Conservation (phyloP, 176 grass and related monocot genomes). For the Olyra latifolia region DNA sequence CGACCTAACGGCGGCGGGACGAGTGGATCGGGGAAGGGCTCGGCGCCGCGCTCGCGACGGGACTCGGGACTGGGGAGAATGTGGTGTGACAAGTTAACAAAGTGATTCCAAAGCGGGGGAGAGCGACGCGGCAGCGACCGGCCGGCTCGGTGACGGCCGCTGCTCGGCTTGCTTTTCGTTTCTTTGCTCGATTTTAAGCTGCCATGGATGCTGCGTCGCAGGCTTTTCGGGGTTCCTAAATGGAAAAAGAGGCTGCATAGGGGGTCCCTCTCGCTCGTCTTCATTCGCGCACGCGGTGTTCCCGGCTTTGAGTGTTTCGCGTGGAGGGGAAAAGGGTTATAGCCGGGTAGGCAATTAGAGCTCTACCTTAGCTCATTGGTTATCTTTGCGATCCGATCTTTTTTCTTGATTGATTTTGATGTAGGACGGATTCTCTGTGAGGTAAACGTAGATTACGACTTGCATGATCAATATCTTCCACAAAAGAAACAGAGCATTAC, state of each 20-base stretch:
- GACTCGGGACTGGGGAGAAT: not conserved
- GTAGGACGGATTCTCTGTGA: not conserved
- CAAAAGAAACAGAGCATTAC: not conserved
- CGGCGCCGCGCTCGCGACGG: not conserved
- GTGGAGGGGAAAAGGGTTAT: slow-evolving; percentile 1
- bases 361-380: not conserved
- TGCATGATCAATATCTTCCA: not conserved
- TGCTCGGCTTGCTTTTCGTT: slow-evolving; percentile 5
- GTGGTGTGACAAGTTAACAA: slow-evolving; percentile 45
- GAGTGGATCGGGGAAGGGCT: not conserved
- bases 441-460: not conserved
- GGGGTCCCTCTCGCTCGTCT: not conserved
- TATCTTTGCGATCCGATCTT: not conserved
- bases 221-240: slow-evolving; percentile 12
- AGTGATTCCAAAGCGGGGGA: slow-evolving; percentile 15
- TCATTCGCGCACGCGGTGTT: slow-evolving; percentile 29
- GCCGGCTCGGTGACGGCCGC: not conserved
- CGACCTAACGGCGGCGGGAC: slow-evolving; percentile 31
- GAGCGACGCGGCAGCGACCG: slow-evolving; percentile 36
- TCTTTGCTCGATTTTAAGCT: not conserved
- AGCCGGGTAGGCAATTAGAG: not conserved
- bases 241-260: slow-evolving; percentile 7
- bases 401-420: not conserved
- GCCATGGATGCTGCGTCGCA: slow-evolving; percentile 16
- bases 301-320: slow-evolving; percentile 30